These are phyloP conservation scores for Elongisporangium undulatum DNA, from an alignment of 352 stramenopile species.

Conservation along the genomic window DNA sequence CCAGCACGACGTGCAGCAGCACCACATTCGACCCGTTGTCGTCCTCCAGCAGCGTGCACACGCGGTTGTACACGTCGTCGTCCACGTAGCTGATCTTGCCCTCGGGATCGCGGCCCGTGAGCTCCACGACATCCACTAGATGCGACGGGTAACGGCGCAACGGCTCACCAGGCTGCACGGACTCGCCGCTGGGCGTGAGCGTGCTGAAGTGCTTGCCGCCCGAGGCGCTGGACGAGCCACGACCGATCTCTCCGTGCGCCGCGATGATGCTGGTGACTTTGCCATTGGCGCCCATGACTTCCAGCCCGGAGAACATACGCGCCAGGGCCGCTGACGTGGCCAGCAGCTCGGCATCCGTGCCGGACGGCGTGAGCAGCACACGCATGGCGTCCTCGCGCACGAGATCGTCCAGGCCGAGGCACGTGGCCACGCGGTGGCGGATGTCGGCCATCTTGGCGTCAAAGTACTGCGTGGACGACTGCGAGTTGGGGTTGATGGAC, in stretches of 20 bases:
- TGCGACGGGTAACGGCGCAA: constrained; percentile 57
- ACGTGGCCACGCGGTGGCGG: constrained; percentile 50
- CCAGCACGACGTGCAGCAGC: constrained; percentile 82
- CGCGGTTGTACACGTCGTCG: constrained; percentile 28
- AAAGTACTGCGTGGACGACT: constrained; percentile 61
- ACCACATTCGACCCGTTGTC: constrained; percentile 50
- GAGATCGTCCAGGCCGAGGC: constrained; percentile 46
- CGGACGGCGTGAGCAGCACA: constrained; percentile 76
- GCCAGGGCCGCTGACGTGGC: constrained; percentile 67
- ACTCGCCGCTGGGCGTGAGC: constrained; percentile 66
- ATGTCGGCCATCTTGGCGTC: constrained; percentile 58
- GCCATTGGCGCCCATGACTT: constrained; percentile 21
- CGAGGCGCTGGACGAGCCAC: constrained; percentile 70
- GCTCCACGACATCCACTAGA: constrained; percentile 59
- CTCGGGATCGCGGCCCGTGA: constrained; percentile 49
- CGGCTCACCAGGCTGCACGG: constrained; percentile 27
- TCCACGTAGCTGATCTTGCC: constrained; percentile 53
- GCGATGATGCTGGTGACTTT: constrained; percentile 84
- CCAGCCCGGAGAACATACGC: constrained; percentile 47
- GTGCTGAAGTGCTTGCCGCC: constrained; percentile 80
- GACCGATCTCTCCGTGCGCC: constrained; percentile 80
- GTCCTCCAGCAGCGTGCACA: constrained; percentile 40
- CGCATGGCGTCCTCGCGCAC: constrained; percentile 47
- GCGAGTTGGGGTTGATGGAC: constrained; percentile 78
- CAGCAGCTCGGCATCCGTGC: constrained; percentile 83